Base-by-base conservation (phyloP, 2,329 filamentous ascomycete genomes). In the Ophiostoma himal-ulmi region DNA sequence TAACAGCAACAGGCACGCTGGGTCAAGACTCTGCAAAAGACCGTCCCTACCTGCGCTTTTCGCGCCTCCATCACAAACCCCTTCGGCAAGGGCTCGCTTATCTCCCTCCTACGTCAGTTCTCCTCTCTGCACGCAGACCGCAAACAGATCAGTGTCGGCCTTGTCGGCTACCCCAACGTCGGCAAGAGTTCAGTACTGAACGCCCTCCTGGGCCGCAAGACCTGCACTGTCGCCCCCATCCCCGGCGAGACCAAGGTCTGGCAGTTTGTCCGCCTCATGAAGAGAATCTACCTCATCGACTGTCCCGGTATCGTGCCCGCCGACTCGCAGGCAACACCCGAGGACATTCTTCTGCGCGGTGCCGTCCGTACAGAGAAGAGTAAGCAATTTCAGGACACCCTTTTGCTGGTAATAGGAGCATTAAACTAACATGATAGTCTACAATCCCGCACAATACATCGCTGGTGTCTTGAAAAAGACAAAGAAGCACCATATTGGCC, bases 181-280 rank as follows among this genome's bases (percentile, higher is more conserved):
- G 95, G 95, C 76, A 99, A 99, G 80, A 96, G 92, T 3, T 95
- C 92, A 62, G 95, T 99, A 75, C 98, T 99, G 82, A 99, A 99
- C 81, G 97, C 94, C 0, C 83, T 99, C 2, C 87, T 75, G 71
- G 94, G 93, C 79, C 98, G 97, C 83, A 94, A 95, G 79, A 94
- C 97, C 57, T 94, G 94, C 82, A 95, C 86, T 20, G 93, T 96
- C 3, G 95, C 95, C 7, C 95, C 94, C 6, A 97, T 98, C 73
- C 94, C 95, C 7, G 95, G 94, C 17, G 94, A 76, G 83, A 98
- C 94, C 44, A 98, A 97, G 97, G 71, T 93, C 89, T 75, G 73
- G 74, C 74, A 75, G 67, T 75, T 74, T 69, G 74, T 75, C 5
- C 72, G 73, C 22, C 68, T 75, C 3, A 94, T 93, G 90, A 92